Evolutionary conservation across 2,329 filamentous ascomycete genomes (phyloP), one percentile per base, ranked within the genome.

Genomic region (Endocalyx cinctus): DNA sequence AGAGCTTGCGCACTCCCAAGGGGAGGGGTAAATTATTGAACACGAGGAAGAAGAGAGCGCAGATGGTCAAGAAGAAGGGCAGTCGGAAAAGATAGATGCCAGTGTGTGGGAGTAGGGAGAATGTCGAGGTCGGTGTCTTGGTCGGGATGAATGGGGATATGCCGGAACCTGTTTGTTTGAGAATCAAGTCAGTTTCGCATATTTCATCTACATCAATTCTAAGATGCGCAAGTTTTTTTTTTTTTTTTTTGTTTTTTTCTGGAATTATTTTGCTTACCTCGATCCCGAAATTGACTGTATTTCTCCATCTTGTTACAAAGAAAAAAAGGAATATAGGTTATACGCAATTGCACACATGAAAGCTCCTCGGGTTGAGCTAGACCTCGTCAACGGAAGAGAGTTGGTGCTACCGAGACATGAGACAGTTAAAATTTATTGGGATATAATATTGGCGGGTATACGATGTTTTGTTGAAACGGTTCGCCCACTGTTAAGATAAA

Each of bases 61-160:
- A 73, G 46, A 84, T 77, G 36, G 74, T 69, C 38, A 90, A 47
- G 57, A 96, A 82, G 36, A 94, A 60, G 2, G 88, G 85, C 6
- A 95, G 70, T 35, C 90, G 86, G 53, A 92, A 67, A 58, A 79
- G 65, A 66, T 96, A 94, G 49, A 97, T 70, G 56, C 84, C 72
- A 38, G 78, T 51, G 50, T 86, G 78, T 35, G 85, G 57, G 13
- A 86, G 67, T 12, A 78, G 70, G 45, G 78, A 77, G 39, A 85
- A 57, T 37, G 74, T 63, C 10, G 81, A 74, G 16, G 79, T 66
- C 29, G 79, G 76, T 6, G 82, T 76, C 13, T 79, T 73, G 35
- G 89, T 75, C 12, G 92, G 89, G 42, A 97, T 82, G 67, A 98
- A 98, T 37, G 92, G 92, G 45, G 92, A 87, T 58, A 98, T 94